Conservation (phyloP, 1,284 basidiomycete species). For the Athelia psychrophila region DNA sequence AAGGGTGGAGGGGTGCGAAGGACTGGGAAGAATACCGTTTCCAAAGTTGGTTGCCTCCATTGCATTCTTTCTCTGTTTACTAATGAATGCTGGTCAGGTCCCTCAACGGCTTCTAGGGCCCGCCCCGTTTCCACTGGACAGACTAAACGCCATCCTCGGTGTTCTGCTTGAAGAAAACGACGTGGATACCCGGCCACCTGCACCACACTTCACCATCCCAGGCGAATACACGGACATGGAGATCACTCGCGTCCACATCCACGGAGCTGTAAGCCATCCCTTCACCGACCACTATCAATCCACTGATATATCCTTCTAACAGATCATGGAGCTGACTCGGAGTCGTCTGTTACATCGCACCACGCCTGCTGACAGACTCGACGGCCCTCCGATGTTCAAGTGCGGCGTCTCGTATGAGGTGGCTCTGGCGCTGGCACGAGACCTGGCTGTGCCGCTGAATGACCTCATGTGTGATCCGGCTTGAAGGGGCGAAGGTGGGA, state of each 20-base stretch:
- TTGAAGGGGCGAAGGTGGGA: background rate
- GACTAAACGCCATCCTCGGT: conserved; percentile 82
- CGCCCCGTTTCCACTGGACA: conserved; percentile 76
- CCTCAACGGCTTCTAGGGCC: conserved; percentile 84
- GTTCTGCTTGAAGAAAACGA: conserved; percentile 84
- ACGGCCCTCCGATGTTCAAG: conserved; percentile 69
- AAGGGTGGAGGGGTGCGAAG: conserved; percentile 32
- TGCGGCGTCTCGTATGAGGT: conserved; percentile 72
- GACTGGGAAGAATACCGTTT: conserved; percentile 32
- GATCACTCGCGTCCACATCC: conserved; percentile 54
- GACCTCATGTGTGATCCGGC: conserved; percentile 73
- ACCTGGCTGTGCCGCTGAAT: conserved; percentile 60
- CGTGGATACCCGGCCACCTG: conserved; percentile 43
- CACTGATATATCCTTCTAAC: conserved; percentile 3
- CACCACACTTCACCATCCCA: conserved; percentile 46
- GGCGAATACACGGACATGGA: conserved; percentile 72
- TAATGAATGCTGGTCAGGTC: conserved; percentile 37
- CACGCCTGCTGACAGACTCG: conserved; percentile 64
- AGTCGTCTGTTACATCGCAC: conserved; percentile 69
- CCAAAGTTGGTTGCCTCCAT: conserved; percentile 40
- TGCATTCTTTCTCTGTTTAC: background rate
- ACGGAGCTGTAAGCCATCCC: conserved; percentile 45
- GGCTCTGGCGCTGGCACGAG: conserved; percentile 57
- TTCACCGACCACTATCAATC: background rate
- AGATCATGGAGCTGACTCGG: conserved; percentile 73